A percentile compares a stretch with the other conserved stretches of the same genome.
Conservation (phyloP, 2,329 filamentous ascomycete genomes). For the Neoscytalidium dimidiatum region DNA sequence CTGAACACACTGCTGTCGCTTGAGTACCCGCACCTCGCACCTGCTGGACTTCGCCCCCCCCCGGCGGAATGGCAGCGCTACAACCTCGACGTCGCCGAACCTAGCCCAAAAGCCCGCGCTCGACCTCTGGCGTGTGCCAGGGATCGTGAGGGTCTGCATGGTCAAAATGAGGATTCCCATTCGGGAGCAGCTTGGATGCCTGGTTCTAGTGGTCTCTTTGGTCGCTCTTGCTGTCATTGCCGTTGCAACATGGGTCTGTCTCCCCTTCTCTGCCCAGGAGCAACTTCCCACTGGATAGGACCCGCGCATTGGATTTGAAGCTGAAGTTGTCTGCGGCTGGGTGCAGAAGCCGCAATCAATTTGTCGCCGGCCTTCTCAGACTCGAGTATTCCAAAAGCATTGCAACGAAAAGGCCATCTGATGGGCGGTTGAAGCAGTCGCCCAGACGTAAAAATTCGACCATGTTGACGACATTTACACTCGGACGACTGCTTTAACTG, state of each 20-base stretch:
- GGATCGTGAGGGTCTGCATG: constrained; percentile 22
- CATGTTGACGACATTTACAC: too few relatives aligned
- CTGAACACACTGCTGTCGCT: neutral
- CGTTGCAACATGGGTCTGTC: constrained; percentile 64
- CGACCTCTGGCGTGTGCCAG: constrained; percentile 1
- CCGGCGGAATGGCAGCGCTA: constrained; percentile 18
- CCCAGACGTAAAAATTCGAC: too few relatives aligned
- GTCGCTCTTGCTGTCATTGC: constrained; percentile 76
- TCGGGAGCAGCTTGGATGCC: constrained; percentile 78
- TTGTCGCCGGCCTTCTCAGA: too few relatives aligned
- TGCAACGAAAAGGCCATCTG: too few relatives aligned
- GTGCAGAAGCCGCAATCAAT: too few relatives aligned
- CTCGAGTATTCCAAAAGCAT: too few relatives aligned
- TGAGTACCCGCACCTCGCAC: neutral
- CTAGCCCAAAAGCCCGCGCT: constrained; percentile 2
- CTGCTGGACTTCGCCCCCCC: neutral
- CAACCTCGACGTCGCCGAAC: neutral
- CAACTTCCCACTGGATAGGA: neutral
- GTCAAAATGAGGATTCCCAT: constrained; percentile 80
- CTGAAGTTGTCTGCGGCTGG: neutral
- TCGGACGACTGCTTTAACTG: too few relatives aligned
- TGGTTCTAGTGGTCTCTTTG: constrained; percentile 76
- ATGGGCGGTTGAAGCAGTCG: too few relatives aligned
- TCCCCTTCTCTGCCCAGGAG: neutral
- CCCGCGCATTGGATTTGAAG: neutral